Evolutionary conservation across 2,329 filamentous ascomycete species (phyloP), one percentile per base, ranked within the genome.

Genomic region (Stromatinia cepivora): DNA sequence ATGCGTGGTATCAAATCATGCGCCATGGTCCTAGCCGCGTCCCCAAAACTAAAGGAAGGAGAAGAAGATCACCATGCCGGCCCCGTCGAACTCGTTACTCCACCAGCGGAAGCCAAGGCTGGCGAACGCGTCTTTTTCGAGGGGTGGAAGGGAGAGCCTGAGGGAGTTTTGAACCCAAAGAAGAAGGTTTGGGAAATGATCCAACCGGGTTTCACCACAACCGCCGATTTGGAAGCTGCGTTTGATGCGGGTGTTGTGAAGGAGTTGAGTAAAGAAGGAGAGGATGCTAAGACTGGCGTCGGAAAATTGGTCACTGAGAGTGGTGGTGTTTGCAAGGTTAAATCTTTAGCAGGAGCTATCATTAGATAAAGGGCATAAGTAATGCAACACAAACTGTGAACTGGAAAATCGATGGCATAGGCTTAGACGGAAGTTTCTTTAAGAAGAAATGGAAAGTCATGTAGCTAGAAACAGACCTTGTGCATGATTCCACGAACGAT

Each of bases 151-250:
- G 94, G 93, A 70, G 92, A 97, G 84, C 93, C 95, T 0, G 95
- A 99, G 86, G 90, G 90, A 72, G 88, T 94, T 65, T 86, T 99
- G 70, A 99, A 98, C 86, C 95, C 95, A 70, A 99, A 99, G 90
- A 99, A 98, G 89, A 98, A 98, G 89, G 84, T 98, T 71, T 98
- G 94, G 94, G 95, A 99, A 85, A 92, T 87, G 13, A 92, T 97
- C 82, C 94, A 98, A 85, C 93, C 94, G 1, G 95, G 94, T 0
- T 98, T 98, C 83, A 97, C 92, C 42, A 99, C 94, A 10, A 97
- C 91, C 1, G 90, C 90, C 10, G 81, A 81, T 59, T 84, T 94
- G 65, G 91, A 94, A 81, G 94, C 97, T 48, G 93, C 86, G 0
- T 99, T 98, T 79, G 92, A 98, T 77, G 92, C 91, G 4, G 85